A percentile compares a stretch with the other conserved stretches of the same genome.
Conservation (phyloP, 2,329 filamentous ascomycete species). For the Fusarium mangiferae region DNA sequence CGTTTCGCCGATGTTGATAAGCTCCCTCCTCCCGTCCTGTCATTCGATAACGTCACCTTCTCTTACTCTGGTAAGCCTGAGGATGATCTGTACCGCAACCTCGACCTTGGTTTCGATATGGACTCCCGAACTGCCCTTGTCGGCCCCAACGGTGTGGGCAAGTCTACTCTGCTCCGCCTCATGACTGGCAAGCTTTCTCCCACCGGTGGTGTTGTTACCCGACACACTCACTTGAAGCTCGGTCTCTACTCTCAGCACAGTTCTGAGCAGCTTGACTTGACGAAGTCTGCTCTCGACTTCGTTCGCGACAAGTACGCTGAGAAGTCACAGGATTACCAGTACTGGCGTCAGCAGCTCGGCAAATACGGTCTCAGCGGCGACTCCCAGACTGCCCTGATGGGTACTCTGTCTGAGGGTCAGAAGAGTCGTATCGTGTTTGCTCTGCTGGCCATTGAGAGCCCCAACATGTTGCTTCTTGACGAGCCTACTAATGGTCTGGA, state of each 20-base stretch:
- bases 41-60: constrained; percentile 97
- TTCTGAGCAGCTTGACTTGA: constrained; percentile 96
- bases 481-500: constrained; percentile 99
- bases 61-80: constrained; percentile 91
- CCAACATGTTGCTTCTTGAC: constrained; percentile 98
- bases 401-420: constrained; percentile 96
- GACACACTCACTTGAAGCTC: constrained; percentile 98
- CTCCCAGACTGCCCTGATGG: constrained; percentile 95
- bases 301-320: constrained; percentile 92
- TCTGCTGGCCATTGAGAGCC: constrained; percentile 90
- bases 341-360: constrained; percentile 98
- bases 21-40: constrained; percentile 95
- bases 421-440: constrained; percentile 99
- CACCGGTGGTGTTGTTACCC: constrained; percentile 81
- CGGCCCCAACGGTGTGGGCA: constrained; percentile 98
- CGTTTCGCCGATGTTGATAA: constrained; percentile 99
- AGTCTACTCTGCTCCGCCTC: constrained; percentile 93
- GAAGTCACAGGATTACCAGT: constrained; percentile 97
- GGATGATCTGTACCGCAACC: constrained; percentile 95
- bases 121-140: constrained; percentile 97
- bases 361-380: constrained; percentile 94
- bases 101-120: constrained; percentile 99
- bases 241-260: constrained; percentile 99
- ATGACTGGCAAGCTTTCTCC: constrained; percentile 96
- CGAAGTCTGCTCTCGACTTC: constrained; percentile 97